Evolutionary conservation across 2,329 filamentous ascomycete species (phyloP).

Genomic region (Fusarium nygamai): DNA sequence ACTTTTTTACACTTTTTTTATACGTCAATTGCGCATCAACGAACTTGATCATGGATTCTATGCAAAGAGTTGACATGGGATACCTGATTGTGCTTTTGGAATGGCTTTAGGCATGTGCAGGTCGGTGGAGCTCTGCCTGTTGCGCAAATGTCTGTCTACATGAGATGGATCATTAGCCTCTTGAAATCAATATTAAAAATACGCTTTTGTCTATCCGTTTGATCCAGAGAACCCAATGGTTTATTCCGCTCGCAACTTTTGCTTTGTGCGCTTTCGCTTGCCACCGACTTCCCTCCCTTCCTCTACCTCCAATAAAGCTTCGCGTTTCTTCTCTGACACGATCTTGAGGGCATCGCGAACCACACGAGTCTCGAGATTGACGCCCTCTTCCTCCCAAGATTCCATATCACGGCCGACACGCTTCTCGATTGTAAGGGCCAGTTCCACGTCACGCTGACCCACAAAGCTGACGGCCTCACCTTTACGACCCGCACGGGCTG

Average conservation of each 20-base stretch:
- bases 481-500: slow-evolving; percentile 86
- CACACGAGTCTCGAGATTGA: slow-evolving; percentile 92
- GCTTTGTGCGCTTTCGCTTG: slow-evolving; percentile 74
- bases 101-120: not conserved
- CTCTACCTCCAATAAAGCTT: slow-evolving; percentile 90
- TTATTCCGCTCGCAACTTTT: slow-evolving; percentile 59
- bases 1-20: not conserved
- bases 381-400: slow-evolving; percentile 87
- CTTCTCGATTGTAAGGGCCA: slow-evolving; percentile 89
- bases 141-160: no score
- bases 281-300: slow-evolving; percentile 91
- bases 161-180: not conserved
- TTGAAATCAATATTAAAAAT: not conserved
- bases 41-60: not conserved
- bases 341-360: slow-evolving; percentile 85
- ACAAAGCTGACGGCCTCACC: slow-evolving; percentile 90
- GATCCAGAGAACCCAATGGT: not conserved
- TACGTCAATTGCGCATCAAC: fast-evolving
- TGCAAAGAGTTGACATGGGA: not conserved
- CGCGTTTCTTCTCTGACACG: slow-evolving; percentile 94
- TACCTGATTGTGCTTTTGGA: not conserved
- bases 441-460: slow-evolving; percentile 89
- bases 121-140: not conserved
- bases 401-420: slow-evolving; percentile 84
- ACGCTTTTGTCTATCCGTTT: slow-evolving; percentile 23